Base-by-base conservation (phyloP, 768 basidiomycete species). In the Suillus alpinus region DNA sequence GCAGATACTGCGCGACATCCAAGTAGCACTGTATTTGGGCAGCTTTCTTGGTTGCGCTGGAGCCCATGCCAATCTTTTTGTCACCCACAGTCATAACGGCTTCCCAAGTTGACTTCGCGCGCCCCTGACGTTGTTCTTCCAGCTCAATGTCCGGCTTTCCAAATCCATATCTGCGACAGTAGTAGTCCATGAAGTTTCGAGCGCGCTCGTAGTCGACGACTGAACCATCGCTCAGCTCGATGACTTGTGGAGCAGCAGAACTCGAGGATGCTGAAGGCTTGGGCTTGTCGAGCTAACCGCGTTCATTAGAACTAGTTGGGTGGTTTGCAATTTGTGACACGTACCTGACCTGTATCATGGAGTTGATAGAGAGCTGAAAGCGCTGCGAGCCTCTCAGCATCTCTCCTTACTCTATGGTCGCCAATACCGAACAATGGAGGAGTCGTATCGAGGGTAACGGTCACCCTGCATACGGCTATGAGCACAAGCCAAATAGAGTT, bases 161-260 rank as follows among this genome's bases (percentile, higher is more conserved):
- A 68, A 95, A 95, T 29, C 78, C 77, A 71, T 86, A 97, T 39
- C 86, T 81, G 49, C 86, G 83, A 70, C 94, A 96, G 68, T 98
- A 98, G 72, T 91, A 98, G 64, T 95, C 95, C 89, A 97, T 95
- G 78, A 98, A 98, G 62, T 83, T 85, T 53, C 89, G 85, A 3
- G 94, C 93, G 56, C 82, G 82, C 56, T 92, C 91, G 56, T 87
- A 87, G 7, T 76, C 77, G 63, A 95, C 82, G 23, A 75, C 67
- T 12, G 84, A 80, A 29, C 86, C 85, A 67, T 94, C 89, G 3
- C 86, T 83, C 12, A 95, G 68, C 7, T 66, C 69, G 36, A 76
- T 76, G 16, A 72, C 69, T 2, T 62, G 57, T 7, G 64, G 59
- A 34, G 61, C 56, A 0, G 63, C 29, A 12, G 64, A 59, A 0